Conservation (phyloP, 1,284 basidiomycete genomes). For the Irpex lacteus region DNA sequence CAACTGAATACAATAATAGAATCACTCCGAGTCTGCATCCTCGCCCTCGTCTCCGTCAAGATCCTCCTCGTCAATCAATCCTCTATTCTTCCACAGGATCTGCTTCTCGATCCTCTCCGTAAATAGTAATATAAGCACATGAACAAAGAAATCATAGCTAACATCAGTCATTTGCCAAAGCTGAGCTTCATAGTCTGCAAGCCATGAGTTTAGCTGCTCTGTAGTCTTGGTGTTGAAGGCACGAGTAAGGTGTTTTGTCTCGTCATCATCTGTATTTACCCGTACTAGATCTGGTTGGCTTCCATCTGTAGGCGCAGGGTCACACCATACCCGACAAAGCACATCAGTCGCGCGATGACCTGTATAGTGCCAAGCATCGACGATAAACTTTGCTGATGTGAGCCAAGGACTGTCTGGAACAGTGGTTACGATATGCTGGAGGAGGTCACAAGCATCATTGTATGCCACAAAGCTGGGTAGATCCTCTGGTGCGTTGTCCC, state of each 20-base stretch:
- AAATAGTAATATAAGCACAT: constrained; percentile 6
- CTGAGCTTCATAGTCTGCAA: constrained; percentile 4
- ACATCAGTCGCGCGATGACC: constrained; percentile 8
- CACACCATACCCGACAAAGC: constrained; percentile 6
- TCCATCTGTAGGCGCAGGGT: constrained; percentile 9
- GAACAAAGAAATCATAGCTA: constrained; percentile 9
- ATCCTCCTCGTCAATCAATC: too few species aligned
- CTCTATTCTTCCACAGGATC: background rate
- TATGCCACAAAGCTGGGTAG: constrained; percentile 5
- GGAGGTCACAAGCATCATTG: constrained; percentile 11
- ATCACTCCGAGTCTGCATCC: too few species aligned
- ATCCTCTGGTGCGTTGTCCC: background rate
- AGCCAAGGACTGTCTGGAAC: constrained; percentile 3
- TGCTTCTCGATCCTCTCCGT: background rate
- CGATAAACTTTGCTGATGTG: constrained; percentile 6
- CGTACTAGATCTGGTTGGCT: constrained; percentile 6
- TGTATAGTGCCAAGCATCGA: constrained; percentile 11
- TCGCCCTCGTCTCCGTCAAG: too few species aligned
- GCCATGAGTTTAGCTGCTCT: constrained; percentile 10
- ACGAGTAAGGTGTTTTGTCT: constrained; percentile 4
- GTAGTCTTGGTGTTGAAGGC: constrained; percentile 11
- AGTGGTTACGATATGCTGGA: constrained; percentile 5
- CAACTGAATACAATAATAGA: background rate
- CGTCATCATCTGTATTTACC: background rate
- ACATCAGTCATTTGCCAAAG: constrained; percentile 11